Evolutionary conservation across 495 filamentous ascomycete genomes (phyloP).

Genomic region (Geopyxis carbonaria): DNA sequence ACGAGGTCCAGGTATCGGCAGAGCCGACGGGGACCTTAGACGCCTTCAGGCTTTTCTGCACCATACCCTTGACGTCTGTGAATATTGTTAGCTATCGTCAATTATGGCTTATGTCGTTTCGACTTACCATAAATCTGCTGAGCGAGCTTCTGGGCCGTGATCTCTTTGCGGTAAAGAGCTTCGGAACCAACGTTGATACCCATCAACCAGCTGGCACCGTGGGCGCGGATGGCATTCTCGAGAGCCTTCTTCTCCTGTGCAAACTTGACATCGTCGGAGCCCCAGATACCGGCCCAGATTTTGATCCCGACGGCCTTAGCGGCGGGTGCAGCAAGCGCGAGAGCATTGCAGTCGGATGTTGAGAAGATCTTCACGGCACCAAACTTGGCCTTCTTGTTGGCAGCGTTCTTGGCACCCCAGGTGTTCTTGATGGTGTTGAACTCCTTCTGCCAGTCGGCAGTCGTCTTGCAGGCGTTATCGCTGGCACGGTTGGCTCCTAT

Average conservation of each 20-base stretch:
- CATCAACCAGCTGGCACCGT: conserved; percentile 41
- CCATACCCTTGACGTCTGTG: conserved; percentile 25
- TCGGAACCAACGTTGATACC: conserved; percentile 86
- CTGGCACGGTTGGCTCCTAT: too few relatives aligned
- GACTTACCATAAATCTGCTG: conserved; percentile 17
- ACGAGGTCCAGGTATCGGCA: conserved; percentile 85
- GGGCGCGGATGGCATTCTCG: conserved; percentile 43
- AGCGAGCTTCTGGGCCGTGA: conserved; percentile 9
- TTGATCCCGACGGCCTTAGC: conserved; percentile 32
- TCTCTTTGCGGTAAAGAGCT: conserved; percentile 57
- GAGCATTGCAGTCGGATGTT: conserved; percentile 46
- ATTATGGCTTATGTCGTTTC: not conserved
- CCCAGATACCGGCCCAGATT: conserved; percentile 28
- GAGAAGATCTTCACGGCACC: conserved; percentile 51
- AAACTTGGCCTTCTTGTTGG: conserved; percentile 40
- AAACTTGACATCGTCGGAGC: conserved; percentile 42
- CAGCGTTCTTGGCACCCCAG: conserved; percentile 26
- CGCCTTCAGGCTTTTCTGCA: conserved; percentile 14
- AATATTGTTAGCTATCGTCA: not conserved
- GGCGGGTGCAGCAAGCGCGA: conserved; percentile 30
- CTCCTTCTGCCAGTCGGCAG: conserved; percentile 50
- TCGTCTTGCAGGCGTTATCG: conserved; percentile 39
- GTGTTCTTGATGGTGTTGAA: conserved; percentile 59
- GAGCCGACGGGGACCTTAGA: conserved; percentile 46
- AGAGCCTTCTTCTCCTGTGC: conserved; percentile 66